Conservation (phyloP, 2,329 filamentous ascomycete species). For the Polychaeton citri region DNA sequence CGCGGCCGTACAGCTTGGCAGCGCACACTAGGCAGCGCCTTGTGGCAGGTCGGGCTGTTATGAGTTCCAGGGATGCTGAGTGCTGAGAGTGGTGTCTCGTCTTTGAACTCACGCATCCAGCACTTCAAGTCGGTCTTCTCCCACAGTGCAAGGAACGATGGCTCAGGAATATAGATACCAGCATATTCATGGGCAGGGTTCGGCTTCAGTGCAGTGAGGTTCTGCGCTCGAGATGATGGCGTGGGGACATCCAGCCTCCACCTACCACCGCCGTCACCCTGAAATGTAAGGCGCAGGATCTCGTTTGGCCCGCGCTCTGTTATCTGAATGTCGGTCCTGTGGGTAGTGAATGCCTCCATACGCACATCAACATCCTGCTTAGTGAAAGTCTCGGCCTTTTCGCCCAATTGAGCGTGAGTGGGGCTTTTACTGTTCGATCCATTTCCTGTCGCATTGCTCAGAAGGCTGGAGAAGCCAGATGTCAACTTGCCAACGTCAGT, state of each 20-base stretch:
- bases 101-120: conserved; percentile 71
- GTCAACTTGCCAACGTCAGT: conserved; percentile 17
- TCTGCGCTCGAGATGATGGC: conserved; percentile 20
- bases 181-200: conserved; percentile 27
- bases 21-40: conserved; percentile 78
- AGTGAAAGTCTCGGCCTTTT: conserved; percentile 48
- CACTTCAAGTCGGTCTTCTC: conserved; percentile 54
- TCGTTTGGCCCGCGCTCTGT: conserved; percentile 46
- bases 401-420: conserved; percentile 30
- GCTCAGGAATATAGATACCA: conserved; percentile 27
- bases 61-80: conserved; percentile 92
- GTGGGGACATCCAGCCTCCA: conserved; percentile 66
- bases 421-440: conserved; percentile 22
- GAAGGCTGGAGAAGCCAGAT: conserved; percentile 32
- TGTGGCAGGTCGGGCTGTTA: conserved; percentile 77
- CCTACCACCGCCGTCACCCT: conserved; percentile 42
- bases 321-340: conserved; percentile 47
- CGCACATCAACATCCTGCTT: conserved; percentile 49
- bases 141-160: conserved; percentile 44
- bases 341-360: conserved; percentile 55
- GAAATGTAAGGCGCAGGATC: conserved; percentile 61
- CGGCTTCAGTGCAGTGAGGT: conserved; percentile 25
- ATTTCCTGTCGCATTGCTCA: conserved; percentile 19
- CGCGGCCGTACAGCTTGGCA: conserved; percentile 72
- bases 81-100: conserved; percentile 60